Percentiles rank a stretch among this genome's conserved stretches.
These are phyloP conservation scores for Rusavskia elegans DNA, from an alignment of 495 filamentous ascomycete genomes.

Conservation along the genomic window DNA sequence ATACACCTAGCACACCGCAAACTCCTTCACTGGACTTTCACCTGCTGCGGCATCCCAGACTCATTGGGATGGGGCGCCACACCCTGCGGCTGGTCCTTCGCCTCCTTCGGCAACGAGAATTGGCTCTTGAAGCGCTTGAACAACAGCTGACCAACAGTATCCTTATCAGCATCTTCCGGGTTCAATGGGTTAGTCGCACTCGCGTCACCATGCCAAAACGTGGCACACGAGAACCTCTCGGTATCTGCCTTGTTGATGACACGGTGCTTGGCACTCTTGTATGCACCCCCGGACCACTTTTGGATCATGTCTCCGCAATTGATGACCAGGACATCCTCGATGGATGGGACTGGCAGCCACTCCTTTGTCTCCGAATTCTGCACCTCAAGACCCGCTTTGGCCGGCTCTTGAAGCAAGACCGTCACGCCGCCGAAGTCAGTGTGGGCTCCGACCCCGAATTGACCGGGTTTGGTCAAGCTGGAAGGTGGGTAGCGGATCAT, in stretches of 20 bases:
- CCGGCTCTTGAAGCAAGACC: conserved; percentile 26
- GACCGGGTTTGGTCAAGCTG: conserved; percentile 16
- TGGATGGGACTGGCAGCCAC: conserved; percentile 23
- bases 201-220: conserved; percentile 19
- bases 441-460: conserved; percentile 29
- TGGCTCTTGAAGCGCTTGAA: conserved; percentile 9
- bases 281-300: conserved; percentile 20
- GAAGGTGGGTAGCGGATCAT: conserved; percentile 29
- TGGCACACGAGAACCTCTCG: conserved; percentile 17
- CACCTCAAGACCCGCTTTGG: conserved; percentile 27
- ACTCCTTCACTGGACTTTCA: too few species aligned
- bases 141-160: conserved; percentile 15
- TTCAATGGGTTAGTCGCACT: conserved; percentile 18
- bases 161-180: conserved; percentile 7
- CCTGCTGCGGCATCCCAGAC: too few species aligned
- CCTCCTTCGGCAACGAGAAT: conserved; percentile 1
- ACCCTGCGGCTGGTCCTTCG: too few species aligned
- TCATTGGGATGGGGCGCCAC: too few species aligned
- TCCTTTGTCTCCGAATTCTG: conserved; percentile 20
- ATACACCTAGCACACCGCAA: too few species aligned
- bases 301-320: conserved; percentile 29
- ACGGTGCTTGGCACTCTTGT: conserved; percentile 22
- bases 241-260: conserved; percentile 19
- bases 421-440: conserved; percentile 27
- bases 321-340: conserved; percentile 26